These are phyloP conservation scores for Phytophthora pseudosyringae DNA, from an alignment of 352 stramenopile species.

Conservation along the genomic window DNA sequence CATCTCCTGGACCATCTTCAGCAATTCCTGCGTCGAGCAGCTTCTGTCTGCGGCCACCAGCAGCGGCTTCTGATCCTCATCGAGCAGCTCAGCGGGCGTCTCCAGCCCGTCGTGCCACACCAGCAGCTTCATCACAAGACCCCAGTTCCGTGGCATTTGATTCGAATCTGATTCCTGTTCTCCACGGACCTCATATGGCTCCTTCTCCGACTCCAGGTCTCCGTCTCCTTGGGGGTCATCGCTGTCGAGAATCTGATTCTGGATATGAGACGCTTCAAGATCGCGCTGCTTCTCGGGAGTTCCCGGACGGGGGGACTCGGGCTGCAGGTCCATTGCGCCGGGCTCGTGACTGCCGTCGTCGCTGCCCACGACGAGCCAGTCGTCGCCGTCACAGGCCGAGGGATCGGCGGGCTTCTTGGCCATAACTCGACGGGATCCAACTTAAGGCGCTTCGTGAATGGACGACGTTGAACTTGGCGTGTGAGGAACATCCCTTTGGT, in stretches of 20 bases:
- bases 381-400: constrained; percentile 22
- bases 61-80: constrained; percentile 38
- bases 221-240: background rate
- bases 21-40: constrained; percentile 9
- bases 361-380: constrained; percentile 34
- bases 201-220: background rate
- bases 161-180: constrained; percentile 18
- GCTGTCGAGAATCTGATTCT: constrained; percentile 29
- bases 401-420: constrained; percentile 5
- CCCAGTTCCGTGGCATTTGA: constrained; percentile 10
- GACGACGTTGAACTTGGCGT: constrained; percentile 30
- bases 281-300: background rate
- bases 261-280: constrained; percentile 20
- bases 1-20: constrained; percentile 19
- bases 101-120: constrained; percentile 35
- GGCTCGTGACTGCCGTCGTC: constrained; percentile 8
- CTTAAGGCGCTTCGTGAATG: constrained; percentile 17
- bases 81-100: constrained; percentile 26
- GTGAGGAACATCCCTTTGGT: constrained; percentile 16
- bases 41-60: constrained; percentile 38
- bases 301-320: background rate
- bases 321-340: background rate
- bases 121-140: constrained; percentile 28
- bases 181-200: background rate
- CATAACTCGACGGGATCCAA: constrained; percentile 8